Conservation (phyloP, 352 stramenopile species). For the Stramenopiles sp. region DNA sequence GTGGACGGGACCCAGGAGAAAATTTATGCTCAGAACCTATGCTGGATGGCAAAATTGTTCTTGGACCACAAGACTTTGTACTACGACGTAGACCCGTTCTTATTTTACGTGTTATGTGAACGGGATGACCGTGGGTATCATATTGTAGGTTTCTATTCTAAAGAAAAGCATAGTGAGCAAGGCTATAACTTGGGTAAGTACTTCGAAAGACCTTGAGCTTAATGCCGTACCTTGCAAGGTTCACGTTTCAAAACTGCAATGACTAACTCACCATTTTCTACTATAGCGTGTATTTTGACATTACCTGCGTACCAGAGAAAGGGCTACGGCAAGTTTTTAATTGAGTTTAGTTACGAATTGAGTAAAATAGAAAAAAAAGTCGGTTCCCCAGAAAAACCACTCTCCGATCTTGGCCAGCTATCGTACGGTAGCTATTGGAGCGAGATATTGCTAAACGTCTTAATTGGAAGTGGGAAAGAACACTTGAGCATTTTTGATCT, state of each 20-base stretch:
- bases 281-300: conserved; percentile 98
- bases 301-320: conserved; percentile 93
- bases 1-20: conserved; percentile 85
- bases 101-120: conserved; percentile 97
- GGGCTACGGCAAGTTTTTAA: conserved; percentile 99
- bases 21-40: conserved; percentile 95
- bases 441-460: no score
- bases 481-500: no score
- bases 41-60: conserved; percentile 96
- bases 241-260: no score
- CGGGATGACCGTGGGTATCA: conserved; percentile 71
- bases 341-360: conserved; percentile 95
- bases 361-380: conserved; percentile 92
- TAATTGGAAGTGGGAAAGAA: no score
- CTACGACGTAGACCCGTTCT: conserved; percentile 98
- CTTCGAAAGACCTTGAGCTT: no score
- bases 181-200: conserved; percentile 99
- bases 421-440: conserved; percentile 68
- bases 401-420: conserved; percentile 94
- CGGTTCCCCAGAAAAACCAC: conserved; percentile 92
- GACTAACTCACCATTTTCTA: no score
- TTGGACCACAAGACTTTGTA: conserved; percentile 99
- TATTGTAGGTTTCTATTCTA: conserved; percentile 96
- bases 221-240: no score
- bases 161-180: conserved; percentile 92